Conservation (phyloP, 495 filamentous ascomycete genomes). For the Neurospora cerealis region DNA sequence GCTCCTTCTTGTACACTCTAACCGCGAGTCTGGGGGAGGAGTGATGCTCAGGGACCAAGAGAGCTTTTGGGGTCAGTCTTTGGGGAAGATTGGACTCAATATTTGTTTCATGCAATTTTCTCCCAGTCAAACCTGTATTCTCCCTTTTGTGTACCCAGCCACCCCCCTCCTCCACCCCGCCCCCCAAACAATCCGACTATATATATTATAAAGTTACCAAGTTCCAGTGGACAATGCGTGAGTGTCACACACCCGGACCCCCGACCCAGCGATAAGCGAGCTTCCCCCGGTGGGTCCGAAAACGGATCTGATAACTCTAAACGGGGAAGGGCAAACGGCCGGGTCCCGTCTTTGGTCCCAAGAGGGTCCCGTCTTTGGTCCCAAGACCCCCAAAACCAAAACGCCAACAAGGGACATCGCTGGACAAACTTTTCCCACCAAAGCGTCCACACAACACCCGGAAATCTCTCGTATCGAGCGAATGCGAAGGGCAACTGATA, state of each 20-base stretch:
- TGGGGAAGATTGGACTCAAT: no score
- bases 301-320: conserved; percentile 15
- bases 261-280: neutral
- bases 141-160: no score
- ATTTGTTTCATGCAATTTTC: neutral
- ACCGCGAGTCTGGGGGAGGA: neutral
- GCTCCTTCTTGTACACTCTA: neutral
- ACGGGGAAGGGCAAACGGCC: neutral
- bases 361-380: neutral
- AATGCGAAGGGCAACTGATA: neutral
- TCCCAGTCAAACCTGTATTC: neutral
- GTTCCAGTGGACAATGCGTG: no score
- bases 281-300: neutral
- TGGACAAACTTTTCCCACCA: neutral
- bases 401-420: neutral
- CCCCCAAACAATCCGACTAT: neutral
- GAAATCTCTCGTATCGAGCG: neutral
- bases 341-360: neutral
- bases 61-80: neutral
- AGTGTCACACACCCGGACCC: neutral
- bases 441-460: neutral
- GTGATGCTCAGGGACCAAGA: neutral
- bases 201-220: neutral
- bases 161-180: no score
- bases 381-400: neutral